Percentiles rank a stretch among this genome's conserved stretches.
Conservation (phyloP, 345 rosid species). For the Passiflora organensis region DNA sequence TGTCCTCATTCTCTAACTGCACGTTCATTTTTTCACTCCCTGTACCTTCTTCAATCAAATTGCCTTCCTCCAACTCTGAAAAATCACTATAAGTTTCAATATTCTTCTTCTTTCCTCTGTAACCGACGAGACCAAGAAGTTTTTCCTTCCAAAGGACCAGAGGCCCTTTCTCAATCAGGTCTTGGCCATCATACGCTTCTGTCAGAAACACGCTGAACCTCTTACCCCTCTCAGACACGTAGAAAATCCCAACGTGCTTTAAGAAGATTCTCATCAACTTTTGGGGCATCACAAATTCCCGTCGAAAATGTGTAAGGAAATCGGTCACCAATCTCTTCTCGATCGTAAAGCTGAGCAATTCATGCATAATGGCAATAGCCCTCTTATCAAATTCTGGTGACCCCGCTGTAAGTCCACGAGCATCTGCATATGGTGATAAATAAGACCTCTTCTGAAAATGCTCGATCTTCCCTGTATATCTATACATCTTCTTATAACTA, state of each 20-base stretch:
- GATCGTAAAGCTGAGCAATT: conserved; percentile 76
- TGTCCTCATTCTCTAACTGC: conserved; percentile 30
- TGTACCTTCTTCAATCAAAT: conserved; percentile 23
- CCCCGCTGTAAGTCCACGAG: conserved; percentile 59
- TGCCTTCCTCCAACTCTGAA: conserved; percentile 45
- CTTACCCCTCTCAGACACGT: conserved; percentile 91
- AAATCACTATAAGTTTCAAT: conserved; percentile 37
- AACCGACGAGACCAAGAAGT: conserved; percentile 44
- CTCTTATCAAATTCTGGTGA: conserved; percentile 85
- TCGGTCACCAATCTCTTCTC: conserved; percentile 89
- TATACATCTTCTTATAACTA: conserved; percentile 64
- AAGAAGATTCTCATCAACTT: conserved; percentile 87
- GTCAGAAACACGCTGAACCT: conserved; percentile 81
- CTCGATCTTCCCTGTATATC: conserved; percentile 67
- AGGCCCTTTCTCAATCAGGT: conserved; percentile 58
- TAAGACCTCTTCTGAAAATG: conserved; percentile 77
- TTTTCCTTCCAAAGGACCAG: conserved; percentile 75
- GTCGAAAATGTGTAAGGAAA: conserved; percentile 79
- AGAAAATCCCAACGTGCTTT: conserved; percentile 83
- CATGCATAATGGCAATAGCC: conserved; percentile 84
- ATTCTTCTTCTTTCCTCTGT: conserved; percentile 53
- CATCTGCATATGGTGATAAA: conserved; percentile 82
- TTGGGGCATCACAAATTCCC: conserved; percentile 81
- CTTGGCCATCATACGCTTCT: conserved; percentile 62
- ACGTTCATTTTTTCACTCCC: conserved; percentile 28